Percentiles rank a stretch among this genome's conserved stretches.
These are phyloP conservation scores for Podospora sp. DNA, from an alignment of 495 filamentous ascomycete species.

Conservation along the genomic window DNA sequence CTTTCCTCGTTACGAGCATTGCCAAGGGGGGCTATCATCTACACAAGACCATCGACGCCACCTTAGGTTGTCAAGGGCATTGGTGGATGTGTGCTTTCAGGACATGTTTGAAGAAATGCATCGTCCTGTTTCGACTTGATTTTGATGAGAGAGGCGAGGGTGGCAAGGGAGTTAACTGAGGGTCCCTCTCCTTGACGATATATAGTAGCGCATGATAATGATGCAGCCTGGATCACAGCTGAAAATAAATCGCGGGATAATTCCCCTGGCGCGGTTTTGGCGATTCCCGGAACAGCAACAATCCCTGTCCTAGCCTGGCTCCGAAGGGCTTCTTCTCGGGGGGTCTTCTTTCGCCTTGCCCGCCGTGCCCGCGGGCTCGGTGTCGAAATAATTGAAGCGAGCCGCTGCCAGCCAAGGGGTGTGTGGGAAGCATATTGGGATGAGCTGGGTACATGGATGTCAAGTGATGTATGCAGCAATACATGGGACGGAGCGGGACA, in stretches of 20 bases:
- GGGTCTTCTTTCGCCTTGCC: not conserved
- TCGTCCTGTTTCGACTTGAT: constrained; percentile 3
- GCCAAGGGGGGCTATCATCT: not conserved
- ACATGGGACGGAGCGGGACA: not conserved
- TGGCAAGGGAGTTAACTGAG: not conserved
- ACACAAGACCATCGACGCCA: not conserved
- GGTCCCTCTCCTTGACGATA: not conserved
- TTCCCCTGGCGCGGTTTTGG: not conserved
- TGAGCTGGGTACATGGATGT: not conserved
- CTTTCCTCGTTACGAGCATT: not conserved
- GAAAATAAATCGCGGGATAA: not conserved
- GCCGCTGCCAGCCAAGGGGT: not conserved
- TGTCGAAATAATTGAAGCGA: not conserved
- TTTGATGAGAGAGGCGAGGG: not conserved
- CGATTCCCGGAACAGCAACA: not conserved
- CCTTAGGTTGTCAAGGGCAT: not conserved
- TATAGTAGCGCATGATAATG: not conserved
- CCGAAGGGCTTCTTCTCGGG: not conserved
- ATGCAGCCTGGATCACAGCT: not conserved
- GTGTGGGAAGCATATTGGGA: not conserved
- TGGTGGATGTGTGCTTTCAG: not conserved
- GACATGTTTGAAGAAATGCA: not conserved
- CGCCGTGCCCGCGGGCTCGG: not conserved
- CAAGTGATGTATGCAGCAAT: not conserved
- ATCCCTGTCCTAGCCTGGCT: not conserved